These are phyloP conservation scores for Didymella sp. DNA, from an alignment of 2,329 filamentous ascomycete genomes.

Conservation along the genomic window DNA sequence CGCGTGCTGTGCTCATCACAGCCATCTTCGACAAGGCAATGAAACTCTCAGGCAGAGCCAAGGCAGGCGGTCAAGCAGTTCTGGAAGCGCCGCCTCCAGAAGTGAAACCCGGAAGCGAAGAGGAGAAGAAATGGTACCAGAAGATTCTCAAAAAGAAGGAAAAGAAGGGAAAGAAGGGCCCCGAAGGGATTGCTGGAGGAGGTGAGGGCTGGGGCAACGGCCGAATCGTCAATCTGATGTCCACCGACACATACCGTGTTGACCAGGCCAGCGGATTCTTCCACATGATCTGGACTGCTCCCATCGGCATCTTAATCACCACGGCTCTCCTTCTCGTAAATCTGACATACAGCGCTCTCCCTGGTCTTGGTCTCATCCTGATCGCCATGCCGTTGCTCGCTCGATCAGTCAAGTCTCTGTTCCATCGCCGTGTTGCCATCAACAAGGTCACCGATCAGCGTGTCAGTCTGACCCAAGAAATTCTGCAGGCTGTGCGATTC, in stretches of 20 bases:
- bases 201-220: constrained; percentile 91
- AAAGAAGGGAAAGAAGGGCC: constrained; percentile 52
- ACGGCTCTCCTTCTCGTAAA: constrained; percentile 84
- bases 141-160: constrained; percentile 53
- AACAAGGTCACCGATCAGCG: constrained; percentile 95
- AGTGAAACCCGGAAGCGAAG: constrained; percentile 57
- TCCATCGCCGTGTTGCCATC: constrained; percentile 77
- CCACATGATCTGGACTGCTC: constrained; percentile 89
- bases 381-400: constrained; percentile 80
- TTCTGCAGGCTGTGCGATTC: constrained; percentile 87
- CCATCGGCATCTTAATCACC: constrained; percentile 78
- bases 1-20: constrained; percentile 80
- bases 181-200: constrained; percentile 67
- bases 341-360: constrained; percentile 85
- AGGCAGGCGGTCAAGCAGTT: constrained; percentile 72
- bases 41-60: constrained; percentile 85
- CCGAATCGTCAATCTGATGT: constrained; percentile 91
- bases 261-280: constrained; percentile 89
- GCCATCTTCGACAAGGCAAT: constrained; percentile 93
- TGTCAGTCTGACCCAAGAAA: constrained; percentile 90
- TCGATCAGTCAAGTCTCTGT: constrained; percentile 76
- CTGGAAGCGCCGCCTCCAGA: constrained; percentile 51
- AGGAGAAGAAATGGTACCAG: constrained; percentile 60
- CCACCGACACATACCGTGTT: constrained; percentile 90
- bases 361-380: constrained; percentile 83